These are phyloP conservation scores for Penicillium odoratum DNA, from an alignment of 495 filamentous ascomycete species.

Conservation along the genomic window DNA sequence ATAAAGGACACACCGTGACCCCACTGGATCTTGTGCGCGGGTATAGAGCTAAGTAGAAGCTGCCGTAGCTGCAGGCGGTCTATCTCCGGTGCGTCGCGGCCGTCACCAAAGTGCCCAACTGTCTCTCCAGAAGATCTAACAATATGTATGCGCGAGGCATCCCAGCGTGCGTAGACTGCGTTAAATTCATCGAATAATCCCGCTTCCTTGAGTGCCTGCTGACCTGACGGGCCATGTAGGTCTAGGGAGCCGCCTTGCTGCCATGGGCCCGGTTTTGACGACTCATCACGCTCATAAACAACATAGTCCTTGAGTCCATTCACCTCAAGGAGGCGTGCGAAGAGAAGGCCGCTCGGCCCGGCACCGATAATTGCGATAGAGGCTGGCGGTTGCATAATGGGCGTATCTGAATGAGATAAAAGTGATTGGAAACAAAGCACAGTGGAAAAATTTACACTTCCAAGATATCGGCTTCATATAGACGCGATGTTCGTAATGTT, in stretches of 20 bases:
- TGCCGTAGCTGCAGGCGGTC: conserved; percentile 43
- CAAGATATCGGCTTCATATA: background rate
- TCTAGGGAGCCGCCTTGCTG: conserved; percentile 54
- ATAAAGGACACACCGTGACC: conserved; percentile 11
- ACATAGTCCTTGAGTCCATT: conserved; percentile 39
- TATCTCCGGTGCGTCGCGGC: conserved; percentile 28
- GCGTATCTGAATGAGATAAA: too few relatives aligned
- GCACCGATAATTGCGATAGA: conserved; percentile 56
- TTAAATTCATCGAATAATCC: conserved; percentile 49
- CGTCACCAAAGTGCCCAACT: conserved; percentile 9
- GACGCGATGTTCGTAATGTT: background rate
- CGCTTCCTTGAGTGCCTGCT: conserved; percentile 49
- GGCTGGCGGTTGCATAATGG: too few relatives aligned
- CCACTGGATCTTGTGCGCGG: conserved; percentile 43
- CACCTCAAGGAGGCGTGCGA: conserved; percentile 51
- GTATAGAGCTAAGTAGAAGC: conserved; percentile 45
- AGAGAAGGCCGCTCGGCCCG: conserved; percentile 53
- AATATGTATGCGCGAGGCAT: conserved; percentile 38
- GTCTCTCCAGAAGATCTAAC: conserved; percentile 7
- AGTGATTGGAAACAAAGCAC: too few relatives aligned
- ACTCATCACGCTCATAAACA: conserved; percentile 51
- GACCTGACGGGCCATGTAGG: conserved; percentile 47
- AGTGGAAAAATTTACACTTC: too few relatives aligned
- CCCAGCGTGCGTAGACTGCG: conserved; percentile 33
- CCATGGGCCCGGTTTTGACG: conserved; percentile 10